Evolutionary conservation across 2,329 filamentous ascomycete species (phyloP).

Genomic region (Aspergillus sergii): DNA sequence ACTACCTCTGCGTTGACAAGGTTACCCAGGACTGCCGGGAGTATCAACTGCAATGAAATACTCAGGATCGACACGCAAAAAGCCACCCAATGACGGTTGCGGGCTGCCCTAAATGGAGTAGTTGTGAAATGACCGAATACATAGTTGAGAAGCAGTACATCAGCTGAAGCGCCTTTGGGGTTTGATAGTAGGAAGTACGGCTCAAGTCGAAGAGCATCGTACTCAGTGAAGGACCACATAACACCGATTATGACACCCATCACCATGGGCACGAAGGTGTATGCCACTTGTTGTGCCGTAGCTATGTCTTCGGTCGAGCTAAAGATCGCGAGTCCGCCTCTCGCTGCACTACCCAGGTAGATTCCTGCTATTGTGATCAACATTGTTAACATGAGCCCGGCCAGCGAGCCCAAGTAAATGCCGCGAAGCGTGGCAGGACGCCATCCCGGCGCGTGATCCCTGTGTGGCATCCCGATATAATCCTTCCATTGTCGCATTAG

Average conservation of each 20-base stretch:
- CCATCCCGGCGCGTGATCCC: constrained; percentile 8
- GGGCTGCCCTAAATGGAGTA: constrained; percentile 6
- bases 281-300: constrained; percentile 1
- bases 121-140: constrained; percentile 13
- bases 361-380: constrained; percentile 4
- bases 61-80: constrained; percentile 10
- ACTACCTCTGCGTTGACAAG: constrained; percentile 9
- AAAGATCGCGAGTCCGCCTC: constrained; percentile 8
- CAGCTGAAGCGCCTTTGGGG: constrained; percentile 7
- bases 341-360: constrained; percentile 5
- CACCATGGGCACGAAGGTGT: constrained; percentile 9
- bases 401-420: constrained; percentile 7
- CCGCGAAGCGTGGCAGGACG: constrained; percentile 9
- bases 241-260: constrained; percentile 8
- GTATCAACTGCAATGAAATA: constrained; percentile 8
- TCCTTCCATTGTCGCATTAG: not conserved
- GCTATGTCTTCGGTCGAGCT: constrained; percentile 7
- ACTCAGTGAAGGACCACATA: constrained; percentile 12
- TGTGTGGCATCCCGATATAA: not conserved
- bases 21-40: constrained; percentile 6
- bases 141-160: constrained; percentile 12
- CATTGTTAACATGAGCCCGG: constrained; percentile 7
- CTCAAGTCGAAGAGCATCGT: constrained; percentile 12
- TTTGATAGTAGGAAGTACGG: constrained; percentile 11
- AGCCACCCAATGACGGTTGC: constrained; percentile 11